Conservation (phyloP, 768 basidiomycete genomes). For the Tricholoma sp. region DNA sequence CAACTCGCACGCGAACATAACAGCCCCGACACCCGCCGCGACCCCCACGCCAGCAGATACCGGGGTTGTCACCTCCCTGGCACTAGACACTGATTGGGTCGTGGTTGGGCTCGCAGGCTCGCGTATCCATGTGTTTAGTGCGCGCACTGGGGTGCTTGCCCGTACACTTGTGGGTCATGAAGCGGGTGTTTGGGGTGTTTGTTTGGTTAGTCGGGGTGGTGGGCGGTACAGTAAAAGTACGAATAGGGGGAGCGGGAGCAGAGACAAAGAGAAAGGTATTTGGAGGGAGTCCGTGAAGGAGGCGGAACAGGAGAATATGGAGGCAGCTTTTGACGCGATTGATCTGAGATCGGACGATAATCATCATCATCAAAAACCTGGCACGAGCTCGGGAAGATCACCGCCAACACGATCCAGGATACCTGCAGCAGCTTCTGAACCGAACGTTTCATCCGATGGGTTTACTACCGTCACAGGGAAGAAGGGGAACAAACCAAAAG, state of each 20-base stretch:
- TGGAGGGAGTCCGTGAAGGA: not conserved
- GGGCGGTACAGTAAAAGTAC: not conserved
- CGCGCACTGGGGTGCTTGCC: constrained; percentile 67
- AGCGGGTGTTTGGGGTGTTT: constrained; percentile 89
- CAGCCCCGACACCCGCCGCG: not conserved
- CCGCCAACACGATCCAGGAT: not conserved
- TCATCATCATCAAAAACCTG: not conserved
- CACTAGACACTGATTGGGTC: constrained; percentile 78
- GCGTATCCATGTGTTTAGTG: constrained; percentile 82
- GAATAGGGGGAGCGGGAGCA: constrained; percentile 16
- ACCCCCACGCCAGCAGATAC: constrained; percentile 24
- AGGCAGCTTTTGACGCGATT: not conserved
- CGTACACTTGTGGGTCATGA: constrained; percentile 82
- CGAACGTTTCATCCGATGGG: not conserved
- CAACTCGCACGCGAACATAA: no score
- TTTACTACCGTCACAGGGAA: constrained; percentile 1
- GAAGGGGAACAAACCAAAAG: not conserved
- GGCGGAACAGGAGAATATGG: not conserved
- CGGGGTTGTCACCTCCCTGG: constrained; percentile 82
- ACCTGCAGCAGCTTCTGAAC: not conserved
- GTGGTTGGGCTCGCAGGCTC: constrained; percentile 86
- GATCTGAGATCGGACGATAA: not conserved
- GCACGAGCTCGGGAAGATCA: not conserved
- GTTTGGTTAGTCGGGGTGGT: constrained; percentile 51
- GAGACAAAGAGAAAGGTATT: constrained; percentile 35